phyloP scores from a whole-genome alignment of 495 filamentous ascomycete species.

The Penicillium desertorum region DNA sequence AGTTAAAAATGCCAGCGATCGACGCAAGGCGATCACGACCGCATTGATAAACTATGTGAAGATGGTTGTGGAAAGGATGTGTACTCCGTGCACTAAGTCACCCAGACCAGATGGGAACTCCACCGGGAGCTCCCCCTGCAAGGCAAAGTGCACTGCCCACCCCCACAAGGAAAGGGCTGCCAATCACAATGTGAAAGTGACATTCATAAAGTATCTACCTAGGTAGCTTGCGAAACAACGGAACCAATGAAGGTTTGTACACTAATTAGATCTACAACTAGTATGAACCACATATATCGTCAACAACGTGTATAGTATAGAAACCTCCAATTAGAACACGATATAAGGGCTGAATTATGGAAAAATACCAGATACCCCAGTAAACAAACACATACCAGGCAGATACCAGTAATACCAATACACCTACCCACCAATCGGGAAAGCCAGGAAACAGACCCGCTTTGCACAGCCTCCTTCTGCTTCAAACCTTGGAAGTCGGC shows the following conservation, averaged over 20 bases:
- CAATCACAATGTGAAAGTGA: constrained; percentile 9
- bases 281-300: background rate
- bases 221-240: background rate
- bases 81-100: too few species aligned
- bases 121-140: constrained; percentile 28
- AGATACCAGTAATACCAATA: constrained; percentile 24
- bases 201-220: background rate
- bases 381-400: constrained; percentile 14
- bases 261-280: background rate
- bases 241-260: background rate
- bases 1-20: constrained; percentile 6
- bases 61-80: background rate
- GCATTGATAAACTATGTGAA: constrained; percentile 6
- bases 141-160: constrained; percentile 34
- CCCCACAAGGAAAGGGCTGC: constrained; percentile 23
- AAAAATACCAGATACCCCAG: constrained; percentile 6
- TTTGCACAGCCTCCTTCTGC: constrained; percentile 37
- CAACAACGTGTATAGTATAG: background rate
- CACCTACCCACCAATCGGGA: constrained; percentile 25
- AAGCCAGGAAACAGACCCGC: constrained; percentile 26
- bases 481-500: constrained; percentile 28
- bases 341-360: background rate
- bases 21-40: constrained; percentile 7
- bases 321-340: too few species aligned
- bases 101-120: constrained; percentile 18